Percentiles rank a stretch among this genome's conserved stretches.
Evolutionary conservation across 352 stramenopile species (phyloP).

Genomic region (Plasmopara muralis): DNA sequence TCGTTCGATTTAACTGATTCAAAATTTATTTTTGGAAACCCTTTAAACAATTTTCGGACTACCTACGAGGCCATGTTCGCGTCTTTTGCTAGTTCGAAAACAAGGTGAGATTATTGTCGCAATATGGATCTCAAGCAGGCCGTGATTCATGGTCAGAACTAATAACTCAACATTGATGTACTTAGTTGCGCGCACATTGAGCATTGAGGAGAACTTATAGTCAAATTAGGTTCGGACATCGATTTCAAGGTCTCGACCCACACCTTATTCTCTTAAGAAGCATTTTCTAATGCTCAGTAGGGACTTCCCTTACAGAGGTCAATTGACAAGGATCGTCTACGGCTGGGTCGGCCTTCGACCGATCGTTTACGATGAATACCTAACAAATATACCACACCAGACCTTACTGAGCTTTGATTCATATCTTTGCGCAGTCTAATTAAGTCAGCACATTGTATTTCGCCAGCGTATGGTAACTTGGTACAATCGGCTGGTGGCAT

Average conservation of each 20-base stretch:
- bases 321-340: not conserved
- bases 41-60: not conserved
- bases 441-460: too few relatives aligned
- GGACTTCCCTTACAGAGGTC: not conserved
- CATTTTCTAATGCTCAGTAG: not conserved
- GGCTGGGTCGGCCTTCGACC: not conserved
- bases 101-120: not conserved
- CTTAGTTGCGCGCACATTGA: not conserved
- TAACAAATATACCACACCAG: too few relatives aligned
- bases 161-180: not conserved
- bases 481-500: too few relatives aligned
- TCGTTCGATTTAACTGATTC: too few relatives aligned
- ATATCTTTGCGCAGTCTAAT: too few relatives aligned
- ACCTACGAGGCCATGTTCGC: too few relatives aligned
- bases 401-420: too few relatives aligned
- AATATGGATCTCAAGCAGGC: not conserved
- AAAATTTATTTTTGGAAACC: not conserved
- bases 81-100: not conserved
- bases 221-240: too few relatives aligned
- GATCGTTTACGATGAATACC: too few relatives aligned
- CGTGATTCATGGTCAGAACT: not conserved
- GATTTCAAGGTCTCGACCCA: not conserved
- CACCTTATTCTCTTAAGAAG: not conserved
- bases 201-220: too few relatives aligned
- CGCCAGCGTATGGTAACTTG: too few relatives aligned